Evolutionary conservation across 2,329 filamentous ascomycete genomes (phyloP), one percentile per base, ranked within the genome.

Genomic region (Fusarium luffae): DNA sequence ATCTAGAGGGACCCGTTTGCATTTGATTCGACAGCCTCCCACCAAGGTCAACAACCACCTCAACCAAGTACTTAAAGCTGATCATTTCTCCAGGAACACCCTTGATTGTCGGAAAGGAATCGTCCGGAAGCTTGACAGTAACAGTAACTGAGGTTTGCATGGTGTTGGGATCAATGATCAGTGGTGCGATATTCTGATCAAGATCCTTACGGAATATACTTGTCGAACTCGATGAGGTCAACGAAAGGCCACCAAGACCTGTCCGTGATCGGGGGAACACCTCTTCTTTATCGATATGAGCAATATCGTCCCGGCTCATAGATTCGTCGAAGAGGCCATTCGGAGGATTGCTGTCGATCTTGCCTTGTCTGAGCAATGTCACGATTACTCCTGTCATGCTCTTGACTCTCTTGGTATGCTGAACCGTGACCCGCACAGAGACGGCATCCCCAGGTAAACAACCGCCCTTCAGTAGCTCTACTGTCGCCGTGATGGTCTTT

Each of bases 161-260:
- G 1, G 90, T 94, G 27, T 80, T 83, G 1, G 94, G 95, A 75
- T 98, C 92, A 56, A 98, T 90, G 57, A 98, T 93, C 47, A 99
- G 84, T 7, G 96, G 94, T 21, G 92, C 91, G 59, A 97, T 93
- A 2, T 92, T 91, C 78, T 99, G 96, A 7, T 93, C 91, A 5
- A 99, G 83, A 78, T 99, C 96, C 78, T 98, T 98, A 56, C 96
- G 91, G 78, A 98, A 98, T n/a, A 96, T 88, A 78, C 94, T 96
- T 77, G 90, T 95, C 4, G 94, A 94, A 40, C 93, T 91, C 9
- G 92, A 92, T 2, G 93, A 96, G 3, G 93, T 93, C 42, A 98
- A 85, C 2, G 94, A 97, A 28, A 98, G 83, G 0, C 94, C 94
- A 18, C 92, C 93, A 10, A 98, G 86, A 0, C 94, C 94, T 1